A percentile compares a stretch with the other conserved stretches of the same genome.
Evolutionary conservation across 2,329 filamentous ascomycete species (phyloP).

Genomic region (Penicillium sclerotiorum): DNA sequence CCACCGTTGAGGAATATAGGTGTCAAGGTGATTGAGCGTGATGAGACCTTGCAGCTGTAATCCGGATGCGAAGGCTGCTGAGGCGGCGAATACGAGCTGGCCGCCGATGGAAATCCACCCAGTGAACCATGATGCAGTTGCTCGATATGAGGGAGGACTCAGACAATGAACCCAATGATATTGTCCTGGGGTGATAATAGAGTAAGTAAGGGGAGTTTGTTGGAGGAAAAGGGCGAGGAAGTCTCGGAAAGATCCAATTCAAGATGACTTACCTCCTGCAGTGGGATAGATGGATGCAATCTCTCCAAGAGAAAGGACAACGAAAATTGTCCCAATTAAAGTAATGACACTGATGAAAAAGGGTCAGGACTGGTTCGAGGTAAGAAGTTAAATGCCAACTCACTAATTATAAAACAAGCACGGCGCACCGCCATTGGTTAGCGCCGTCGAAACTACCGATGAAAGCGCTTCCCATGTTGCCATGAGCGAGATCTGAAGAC

Average conservation of each 20-base stretch:
- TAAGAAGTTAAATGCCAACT: background rate
- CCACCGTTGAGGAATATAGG: constrained; percentile 43
- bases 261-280: constrained; percentile 22
- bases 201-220: background rate
- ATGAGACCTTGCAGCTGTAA: constrained; percentile 50
- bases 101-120: constrained; percentile 53
- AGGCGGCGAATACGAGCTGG: constrained; percentile 50
- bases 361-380: background rate
- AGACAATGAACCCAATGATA: constrained; percentile 52
- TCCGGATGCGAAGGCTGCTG: constrained; percentile 51
- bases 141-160: constrained; percentile 35
- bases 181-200: constrained; percentile 36
- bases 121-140: constrained; percentile 45
- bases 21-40: constrained; percentile 41
- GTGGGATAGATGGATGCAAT: constrained; percentile 40
- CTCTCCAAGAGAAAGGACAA: constrained; percentile 45
- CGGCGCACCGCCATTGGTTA: constrained; percentile 49
- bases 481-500: constrained; percentile 53
- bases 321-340: constrained; percentile 44
- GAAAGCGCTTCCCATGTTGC: constrained; percentile 56
- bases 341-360: constrained; percentile 40
- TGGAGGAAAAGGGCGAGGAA: background rate
- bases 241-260: background rate
- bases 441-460: constrained; percentile 47
- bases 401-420: constrained; percentile 27